Evolutionary conservation across 768 basidiomycete genomes (phyloP).

Genomic region (Kwoniella botswanensis): DNA sequence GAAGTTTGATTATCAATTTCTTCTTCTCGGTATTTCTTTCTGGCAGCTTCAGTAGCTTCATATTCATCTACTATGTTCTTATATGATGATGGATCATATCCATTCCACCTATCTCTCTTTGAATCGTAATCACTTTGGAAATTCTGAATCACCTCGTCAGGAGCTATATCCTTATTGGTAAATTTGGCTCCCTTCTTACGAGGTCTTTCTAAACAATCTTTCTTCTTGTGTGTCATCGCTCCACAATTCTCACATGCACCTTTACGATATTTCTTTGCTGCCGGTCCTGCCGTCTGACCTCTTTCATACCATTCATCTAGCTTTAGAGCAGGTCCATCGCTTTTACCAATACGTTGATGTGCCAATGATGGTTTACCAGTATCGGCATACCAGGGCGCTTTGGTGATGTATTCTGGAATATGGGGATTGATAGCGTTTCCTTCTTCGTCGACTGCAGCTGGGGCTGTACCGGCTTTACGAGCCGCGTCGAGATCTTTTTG

Average conservation of each 20-base stretch:
- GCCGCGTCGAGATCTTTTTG: slow-evolving; percentile 98
- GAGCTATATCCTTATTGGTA: slow-evolving; percentile 83
- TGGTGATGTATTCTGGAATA: slow-evolving; percentile 98
- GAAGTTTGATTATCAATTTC: slow-evolving; percentile 97
- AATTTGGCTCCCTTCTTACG: slow-evolving; percentile 94
- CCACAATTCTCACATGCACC: slow-evolving; percentile 99
- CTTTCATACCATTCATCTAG: slow-evolving; percentile 92
- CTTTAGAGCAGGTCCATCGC: slow-evolving; percentile 67
- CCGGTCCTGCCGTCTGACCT: slow-evolving; percentile 71
- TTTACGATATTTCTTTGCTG: slow-evolving; percentile 94
- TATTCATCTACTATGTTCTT: slow-evolving; percentile 90
- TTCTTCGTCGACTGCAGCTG: slow-evolving; percentile 92
- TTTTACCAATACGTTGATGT: slow-evolving; percentile 79
- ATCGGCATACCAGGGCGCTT: slow-evolving; percentile 98
- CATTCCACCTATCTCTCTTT: slow-evolving; percentile 98
- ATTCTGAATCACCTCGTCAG: slow-evolving; percentile 88
- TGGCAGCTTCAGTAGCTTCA: slow-evolving; percentile 84
- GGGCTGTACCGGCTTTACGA: slow-evolving; percentile 96
- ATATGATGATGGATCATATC: slow-evolving; percentile 89
- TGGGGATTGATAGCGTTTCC: slow-evolving; percentile 97
- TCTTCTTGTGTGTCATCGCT: slow-evolving; percentile 86
- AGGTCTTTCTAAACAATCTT: slow-evolving; percentile 94
- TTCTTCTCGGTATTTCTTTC: slow-evolving; percentile 90
- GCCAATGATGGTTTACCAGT: slow-evolving; percentile 89
- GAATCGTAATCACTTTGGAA: slow-evolving; percentile 76